These are phyloP conservation scores for Triticum dicoccoides DNA, from an alignment of 176 grass and related monocot genomes.

Conservation along the genomic window DNA sequence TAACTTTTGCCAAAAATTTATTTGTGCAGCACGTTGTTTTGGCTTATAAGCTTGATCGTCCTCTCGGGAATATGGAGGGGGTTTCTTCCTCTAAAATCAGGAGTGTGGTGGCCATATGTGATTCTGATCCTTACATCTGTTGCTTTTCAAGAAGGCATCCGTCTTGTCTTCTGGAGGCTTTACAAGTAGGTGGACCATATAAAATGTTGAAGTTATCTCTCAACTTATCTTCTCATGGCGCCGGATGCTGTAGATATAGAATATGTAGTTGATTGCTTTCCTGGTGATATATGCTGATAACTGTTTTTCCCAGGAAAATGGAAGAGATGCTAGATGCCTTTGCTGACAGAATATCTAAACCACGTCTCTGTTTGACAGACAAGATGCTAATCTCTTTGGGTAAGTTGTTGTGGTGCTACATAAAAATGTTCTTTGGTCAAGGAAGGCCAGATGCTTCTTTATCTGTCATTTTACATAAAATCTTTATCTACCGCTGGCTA, in stretches of 20 bases:
- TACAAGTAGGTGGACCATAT: slow-evolving; percentile 72
- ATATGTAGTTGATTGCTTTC: slow-evolving; percentile 1
- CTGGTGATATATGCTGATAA: slow-evolving; percentile 20
- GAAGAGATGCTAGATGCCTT: slow-evolving; percentile 91
- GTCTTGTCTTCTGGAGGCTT: slow-evolving; percentile 89
- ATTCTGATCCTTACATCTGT: slow-evolving; percentile 83
- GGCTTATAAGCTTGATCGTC: slow-evolving; percentile 87
- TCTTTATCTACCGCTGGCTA: neutral
- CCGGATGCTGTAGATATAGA: neutral
- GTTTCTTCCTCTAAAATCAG: slow-evolving; percentile 77
- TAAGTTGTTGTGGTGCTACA: slow-evolving; percentile 30
- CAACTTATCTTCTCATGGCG: neutral
- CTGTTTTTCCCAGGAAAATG: slow-evolving; percentile 70
- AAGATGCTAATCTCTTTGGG: slow-evolving; percentile 88
- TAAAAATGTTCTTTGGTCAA: neutral
- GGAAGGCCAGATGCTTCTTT: neutral
- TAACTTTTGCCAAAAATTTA: slow-evolving; percentile 14
- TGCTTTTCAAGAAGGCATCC: slow-evolving; percentile 70
- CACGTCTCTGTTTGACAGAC: slow-evolving; percentile 78
- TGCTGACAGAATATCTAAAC: slow-evolving; percentile 83
- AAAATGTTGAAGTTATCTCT: neutral
- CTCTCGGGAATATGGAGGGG: slow-evolving; percentile 83
- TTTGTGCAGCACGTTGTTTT: slow-evolving; percentile 76
- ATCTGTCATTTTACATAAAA: neutral
- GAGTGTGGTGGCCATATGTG: slow-evolving; percentile 62